Evolutionary conservation across 257 asterid species (phyloP).

Genomic region (Nicotiana undulata): DNA sequence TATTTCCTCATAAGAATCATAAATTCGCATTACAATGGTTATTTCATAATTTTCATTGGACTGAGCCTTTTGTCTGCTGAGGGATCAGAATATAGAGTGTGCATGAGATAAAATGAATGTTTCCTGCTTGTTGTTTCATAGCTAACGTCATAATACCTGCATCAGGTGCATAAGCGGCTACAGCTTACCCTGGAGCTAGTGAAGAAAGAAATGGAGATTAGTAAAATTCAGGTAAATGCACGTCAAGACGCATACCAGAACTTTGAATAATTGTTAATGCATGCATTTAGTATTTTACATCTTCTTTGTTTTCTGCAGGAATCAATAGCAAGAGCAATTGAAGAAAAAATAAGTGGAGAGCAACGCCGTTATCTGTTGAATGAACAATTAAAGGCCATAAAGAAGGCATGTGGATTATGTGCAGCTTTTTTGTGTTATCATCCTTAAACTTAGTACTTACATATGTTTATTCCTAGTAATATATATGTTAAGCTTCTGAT

Average conservation of each 20-base stretch:
- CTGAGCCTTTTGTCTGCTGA: neutral
- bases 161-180: slow-evolving; percentile 79
- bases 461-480: neutral
- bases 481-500: slow-evolving; percentile 5
- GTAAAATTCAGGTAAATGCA: slow-evolving; percentile 76
- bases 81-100: neutral
- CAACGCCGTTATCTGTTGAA: slow-evolving; percentile 89
- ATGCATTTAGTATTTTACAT: slow-evolving; percentile 3
- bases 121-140: neutral
- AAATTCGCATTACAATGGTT: neutral
- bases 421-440: neutral
- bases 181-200: slow-evolving; percentile 78
- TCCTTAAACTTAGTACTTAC: slow-evolving; percentile 4
- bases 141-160: neutral
- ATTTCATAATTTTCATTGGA: neutral
- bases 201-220: slow-evolving; percentile 99
- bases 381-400: slow-evolving; percentile 97
- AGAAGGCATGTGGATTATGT: slow-evolving; percentile 48
- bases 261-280: neutral
- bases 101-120: neutral
- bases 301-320: slow-evolving; percentile 45
- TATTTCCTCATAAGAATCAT: neutral
- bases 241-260: neutral
- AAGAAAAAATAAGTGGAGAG: slow-evolving; percentile 97
- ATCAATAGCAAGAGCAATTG: slow-evolving; percentile 96